Evolutionary conservation across 129 eudicot genomes (phyloP), one percentile per base, ranked within the genome.

Genomic region (Helianthus tuberosus): DNA sequence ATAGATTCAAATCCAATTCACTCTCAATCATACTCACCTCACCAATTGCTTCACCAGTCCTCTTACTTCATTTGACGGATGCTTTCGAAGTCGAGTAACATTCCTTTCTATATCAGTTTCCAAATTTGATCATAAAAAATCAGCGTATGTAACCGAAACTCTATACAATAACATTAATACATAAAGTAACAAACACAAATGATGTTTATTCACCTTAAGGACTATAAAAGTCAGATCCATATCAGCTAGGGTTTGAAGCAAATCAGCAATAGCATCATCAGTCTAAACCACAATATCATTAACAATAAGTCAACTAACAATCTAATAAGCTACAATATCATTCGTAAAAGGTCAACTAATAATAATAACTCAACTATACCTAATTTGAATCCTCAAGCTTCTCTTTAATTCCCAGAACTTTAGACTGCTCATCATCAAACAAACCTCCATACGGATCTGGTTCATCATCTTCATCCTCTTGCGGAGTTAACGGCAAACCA

Each of bases 21-120:
- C 36, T 10, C 36, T 14, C 9, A 20, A 57, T 8, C 14, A 38
- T n/a, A 38, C 73, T 41, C 36, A 93, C 98, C 96, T 90, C 77
- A 93, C 98, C 10, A 93, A 87, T 25, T 80, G 80, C 86, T 90
- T 93, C 75, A 88, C 98, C 80, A 93, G 69, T 82, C 82, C 43
- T 46, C 86, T 80, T 20, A 93, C 91, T 58, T 90, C 98, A 72
- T 73, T 76, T 0, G 98, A 93, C 0, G 87, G 86, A 80, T 93
- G 94, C 82, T 90, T 93, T 80, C 98, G 84, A 74, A 90, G 80
- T 38, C 80, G 88, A 67, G 86, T 93, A 64, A 93, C 98, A 83
- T 88, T 76, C 78, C 97, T 90, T 58, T 97, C 97, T 49, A 93
- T 88, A 80, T 93, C 96, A 73, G 97, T 90, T 84, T 93, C 98